Conservation (phyloP, 495 filamentous ascomycete species). For the Aspergillus egyptiacus region DNA sequence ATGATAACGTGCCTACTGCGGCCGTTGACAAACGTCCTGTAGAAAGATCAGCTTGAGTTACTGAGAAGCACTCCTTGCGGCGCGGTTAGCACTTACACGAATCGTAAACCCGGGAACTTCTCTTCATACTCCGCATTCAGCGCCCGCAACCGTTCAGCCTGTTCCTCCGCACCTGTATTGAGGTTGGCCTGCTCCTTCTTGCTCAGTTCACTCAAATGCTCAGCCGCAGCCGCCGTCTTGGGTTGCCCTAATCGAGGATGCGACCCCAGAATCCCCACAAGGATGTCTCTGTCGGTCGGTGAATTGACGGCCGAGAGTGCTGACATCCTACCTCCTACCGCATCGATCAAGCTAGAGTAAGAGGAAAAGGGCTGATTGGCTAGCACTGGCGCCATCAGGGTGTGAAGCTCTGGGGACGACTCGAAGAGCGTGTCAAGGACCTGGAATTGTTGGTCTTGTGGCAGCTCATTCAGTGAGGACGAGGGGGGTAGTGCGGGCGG, state of each 20-base stretch:
- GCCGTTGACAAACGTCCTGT: conserved; percentile 82
- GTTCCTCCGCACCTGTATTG: conserved; percentile 46
- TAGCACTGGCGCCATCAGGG: conserved; percentile 61
- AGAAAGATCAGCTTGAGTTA: background rate
- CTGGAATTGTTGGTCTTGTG: conserved; percentile 49
- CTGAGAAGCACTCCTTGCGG: background rate
- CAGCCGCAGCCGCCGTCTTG: conserved; percentile 52
- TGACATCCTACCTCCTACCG: conserved; percentile 51
- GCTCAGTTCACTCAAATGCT: conserved; percentile 63
- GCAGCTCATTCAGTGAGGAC: conserved; percentile 45
- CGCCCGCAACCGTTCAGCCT: conserved; percentile 38
- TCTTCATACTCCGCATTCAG: conserved; percentile 81
- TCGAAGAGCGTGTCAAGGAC: conserved; percentile 86
- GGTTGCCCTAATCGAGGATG: conserved; percentile 80
- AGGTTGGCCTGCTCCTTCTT: conserved; percentile 74
- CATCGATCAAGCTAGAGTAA: conserved; percentile 54
- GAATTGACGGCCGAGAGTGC: conserved; percentile 43
- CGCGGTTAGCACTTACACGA: conserved; percentile 57
- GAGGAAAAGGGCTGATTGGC: conserved; percentile 55
- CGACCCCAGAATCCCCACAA: conserved; percentile 70
- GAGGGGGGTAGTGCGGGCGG: conserved; percentile 45
- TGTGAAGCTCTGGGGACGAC: conserved; percentile 67
- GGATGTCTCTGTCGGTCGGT: conserved; percentile 45
- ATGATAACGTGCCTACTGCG: conserved; percentile 66
- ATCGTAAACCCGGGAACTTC: conserved; percentile 75